These are phyloP conservation scores for Cichorium intybus DNA, from an alignment of 140 eudicot species.

Conservation along the genomic window DNA sequence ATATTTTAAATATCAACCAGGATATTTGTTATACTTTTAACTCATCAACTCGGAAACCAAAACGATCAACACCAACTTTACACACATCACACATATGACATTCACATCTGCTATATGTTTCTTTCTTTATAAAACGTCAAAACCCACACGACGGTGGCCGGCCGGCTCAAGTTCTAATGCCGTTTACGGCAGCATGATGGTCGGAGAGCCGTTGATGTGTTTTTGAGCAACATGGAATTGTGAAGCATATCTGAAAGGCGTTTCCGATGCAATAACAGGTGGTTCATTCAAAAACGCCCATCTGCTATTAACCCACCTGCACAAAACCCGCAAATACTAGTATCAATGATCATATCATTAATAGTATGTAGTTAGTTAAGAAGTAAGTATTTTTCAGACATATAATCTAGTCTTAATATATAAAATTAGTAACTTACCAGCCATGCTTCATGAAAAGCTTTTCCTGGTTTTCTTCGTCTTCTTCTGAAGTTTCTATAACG, in stretches of 20 bases:
- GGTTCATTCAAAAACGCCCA: conserved; percentile 49
- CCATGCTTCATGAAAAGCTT: conserved; percentile 27
- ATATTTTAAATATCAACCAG: background rate
- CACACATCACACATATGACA: background rate
- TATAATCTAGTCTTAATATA: background rate
- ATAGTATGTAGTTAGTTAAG: too few relatives aligned
- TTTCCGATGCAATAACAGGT: conserved; percentile 38
- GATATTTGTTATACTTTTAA: background rate
- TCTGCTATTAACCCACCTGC: conserved; percentile 39
- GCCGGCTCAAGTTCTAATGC: conserved; percentile 15
- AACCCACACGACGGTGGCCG: background rate
- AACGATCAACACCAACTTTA: conserved; percentile 13
- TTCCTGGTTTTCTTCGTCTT: conserved; percentile 18
- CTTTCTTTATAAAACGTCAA: background rate
- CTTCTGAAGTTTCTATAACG: background rate
- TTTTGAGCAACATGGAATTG: conserved; percentile 31
- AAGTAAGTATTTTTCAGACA: background rate
- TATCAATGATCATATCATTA: background rate
- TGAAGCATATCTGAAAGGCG: conserved; percentile 32
- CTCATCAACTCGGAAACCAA: background rate
- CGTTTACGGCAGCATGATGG: background rate
- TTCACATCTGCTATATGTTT: too few relatives aligned
- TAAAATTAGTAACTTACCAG: conserved; percentile 18
- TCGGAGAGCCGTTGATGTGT: conserved; percentile 7
- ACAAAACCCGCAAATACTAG: background rate